Conservation (phyloP, 169 alveolate genomes). For the Babesia divergens region DNA sequence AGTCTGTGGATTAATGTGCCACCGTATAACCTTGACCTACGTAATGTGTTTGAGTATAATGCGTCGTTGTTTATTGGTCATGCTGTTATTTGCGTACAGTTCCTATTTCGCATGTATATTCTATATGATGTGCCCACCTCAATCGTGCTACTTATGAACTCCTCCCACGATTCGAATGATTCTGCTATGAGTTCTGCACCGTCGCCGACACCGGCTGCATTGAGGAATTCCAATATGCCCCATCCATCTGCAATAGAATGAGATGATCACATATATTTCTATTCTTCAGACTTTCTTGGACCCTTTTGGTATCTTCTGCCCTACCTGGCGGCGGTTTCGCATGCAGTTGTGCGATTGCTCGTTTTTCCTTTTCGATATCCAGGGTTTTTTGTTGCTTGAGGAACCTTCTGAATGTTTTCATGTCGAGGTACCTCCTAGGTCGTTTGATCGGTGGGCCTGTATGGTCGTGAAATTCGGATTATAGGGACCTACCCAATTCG, state of each 20-base stretch:
- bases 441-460: constrained; percentile 74
- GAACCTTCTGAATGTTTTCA: constrained; percentile 73
- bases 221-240: constrained; percentile 74
- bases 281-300: not conserved
- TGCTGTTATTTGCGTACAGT: constrained; percentile 65
- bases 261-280: not conserved
- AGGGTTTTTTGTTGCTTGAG: constrained; percentile 71
- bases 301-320: not conserved
- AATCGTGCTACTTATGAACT: constrained; percentile 68
- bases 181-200: constrained; percentile 78
- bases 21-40: constrained; percentile 21
- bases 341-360: constrained; percentile 66
- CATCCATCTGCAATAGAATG: constrained; percentile 71
- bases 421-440: constrained; percentile 70
- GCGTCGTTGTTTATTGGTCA: constrained; percentile 80
- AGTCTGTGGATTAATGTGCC: constrained; percentile 23
- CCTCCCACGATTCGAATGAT: constrained; percentile 76
- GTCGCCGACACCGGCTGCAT: constrained; percentile 75
- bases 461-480: not conserved
- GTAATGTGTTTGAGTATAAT: constrained; percentile 72
- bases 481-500: constrained; percentile 38
- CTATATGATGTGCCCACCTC: constrained; percentile 39
- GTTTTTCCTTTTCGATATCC: constrained; percentile 73
- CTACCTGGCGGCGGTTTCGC: constrained; percentile 75
- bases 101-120: constrained; percentile 35